Conservation (phyloP, 2,329 filamentous ascomycete species). For the Chrysoporthe cubensis region DNA sequence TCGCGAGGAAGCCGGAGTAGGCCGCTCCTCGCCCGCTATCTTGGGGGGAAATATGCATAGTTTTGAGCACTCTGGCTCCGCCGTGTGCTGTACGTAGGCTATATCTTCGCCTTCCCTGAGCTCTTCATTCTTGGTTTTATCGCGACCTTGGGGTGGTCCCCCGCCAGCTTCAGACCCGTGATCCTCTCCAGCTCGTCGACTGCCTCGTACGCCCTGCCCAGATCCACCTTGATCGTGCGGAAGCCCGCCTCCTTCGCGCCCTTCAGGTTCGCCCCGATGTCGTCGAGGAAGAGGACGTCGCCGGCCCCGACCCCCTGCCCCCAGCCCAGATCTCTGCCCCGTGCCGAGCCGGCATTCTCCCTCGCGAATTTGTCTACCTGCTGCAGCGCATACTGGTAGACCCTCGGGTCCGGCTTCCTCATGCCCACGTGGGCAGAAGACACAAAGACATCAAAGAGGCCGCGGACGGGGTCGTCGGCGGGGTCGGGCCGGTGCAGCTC, state of each 20-base stretch:
- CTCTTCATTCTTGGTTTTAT: conserved; percentile 42
- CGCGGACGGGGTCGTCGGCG: conserved; percentile 60
- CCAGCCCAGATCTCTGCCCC: conserved; percentile 49
- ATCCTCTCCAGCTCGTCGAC: conserved; percentile 79
- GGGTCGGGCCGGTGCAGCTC: conserved; percentile 61
- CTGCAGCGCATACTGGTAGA: conserved; percentile 75
- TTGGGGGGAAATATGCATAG: too few relatives aligned
- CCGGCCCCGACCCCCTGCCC: conserved; percentile 57
- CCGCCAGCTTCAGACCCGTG: conserved; percentile 69
- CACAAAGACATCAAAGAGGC: conserved; percentile 84
- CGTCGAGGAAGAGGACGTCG: conserved; percentile 87
- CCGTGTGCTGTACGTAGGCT: conserved; percentile 20
- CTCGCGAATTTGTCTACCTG: conserved; percentile 67
- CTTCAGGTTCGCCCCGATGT: conserved; percentile 93
- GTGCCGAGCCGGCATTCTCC: conserved; percentile 48
- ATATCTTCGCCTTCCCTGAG: conserved; percentile 49
- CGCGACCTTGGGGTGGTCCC: conserved; percentile 55
- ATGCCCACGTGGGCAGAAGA: conserved; percentile 85
- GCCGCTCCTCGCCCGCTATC: not conserved
- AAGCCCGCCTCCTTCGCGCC: conserved; percentile 75
- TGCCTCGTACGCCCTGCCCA: conserved; percentile 79
- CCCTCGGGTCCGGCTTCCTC: conserved; percentile 81
- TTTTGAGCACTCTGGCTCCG: not conserved
- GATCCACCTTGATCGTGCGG: conserved; percentile 79
- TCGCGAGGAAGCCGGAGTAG: conserved; percentile 32